Evolutionary conservation across 2,329 filamentous ascomycete species (phyloP).

Genomic region (Beauveria scarabaeidicola): DNA sequence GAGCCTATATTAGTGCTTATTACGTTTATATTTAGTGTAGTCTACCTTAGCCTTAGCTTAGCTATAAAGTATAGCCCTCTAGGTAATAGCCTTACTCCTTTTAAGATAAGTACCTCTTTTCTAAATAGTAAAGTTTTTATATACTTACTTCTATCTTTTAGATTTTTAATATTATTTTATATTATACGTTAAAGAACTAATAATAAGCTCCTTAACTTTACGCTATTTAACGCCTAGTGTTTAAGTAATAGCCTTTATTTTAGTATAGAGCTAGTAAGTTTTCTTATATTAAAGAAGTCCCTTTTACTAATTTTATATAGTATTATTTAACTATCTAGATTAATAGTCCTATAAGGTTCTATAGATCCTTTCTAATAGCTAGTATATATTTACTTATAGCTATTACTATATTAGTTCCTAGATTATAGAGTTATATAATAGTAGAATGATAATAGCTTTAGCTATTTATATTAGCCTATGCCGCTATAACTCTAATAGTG

Average conservation of each 20-base stretch:
- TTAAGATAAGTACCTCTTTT: not conserved
- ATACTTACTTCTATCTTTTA: not conserved
- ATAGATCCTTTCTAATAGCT: not conserved
- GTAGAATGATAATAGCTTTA: not conserved
- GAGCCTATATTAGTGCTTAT: not conserved
- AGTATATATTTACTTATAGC: not conserved
- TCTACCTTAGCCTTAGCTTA: not conserved
- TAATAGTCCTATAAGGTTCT: not conserved
- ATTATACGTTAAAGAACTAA: not conserved
- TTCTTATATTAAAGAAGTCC: not conserved
- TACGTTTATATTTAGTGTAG: not conserved
- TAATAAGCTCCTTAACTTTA: not conserved
- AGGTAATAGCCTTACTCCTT: not conserved
- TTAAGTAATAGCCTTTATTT: not conserved
- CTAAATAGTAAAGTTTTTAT: not conserved
- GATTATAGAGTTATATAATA: not conserved
- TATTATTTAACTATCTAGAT: not conserved
- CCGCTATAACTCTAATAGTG: not conserved
- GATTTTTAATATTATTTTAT: not conserved
- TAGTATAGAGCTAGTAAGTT: not conserved
- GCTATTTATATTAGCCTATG: not conserved
- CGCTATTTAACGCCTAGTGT: not conserved
- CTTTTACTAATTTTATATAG: not conserved
- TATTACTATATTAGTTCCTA: not conserved
- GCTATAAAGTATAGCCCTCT: not conserved